These are phyloP conservation scores for Helicocarpus griseus DNA, from an alignment of 2,329 filamentous ascomycete genomes.

Conservation along the genomic window DNA sequence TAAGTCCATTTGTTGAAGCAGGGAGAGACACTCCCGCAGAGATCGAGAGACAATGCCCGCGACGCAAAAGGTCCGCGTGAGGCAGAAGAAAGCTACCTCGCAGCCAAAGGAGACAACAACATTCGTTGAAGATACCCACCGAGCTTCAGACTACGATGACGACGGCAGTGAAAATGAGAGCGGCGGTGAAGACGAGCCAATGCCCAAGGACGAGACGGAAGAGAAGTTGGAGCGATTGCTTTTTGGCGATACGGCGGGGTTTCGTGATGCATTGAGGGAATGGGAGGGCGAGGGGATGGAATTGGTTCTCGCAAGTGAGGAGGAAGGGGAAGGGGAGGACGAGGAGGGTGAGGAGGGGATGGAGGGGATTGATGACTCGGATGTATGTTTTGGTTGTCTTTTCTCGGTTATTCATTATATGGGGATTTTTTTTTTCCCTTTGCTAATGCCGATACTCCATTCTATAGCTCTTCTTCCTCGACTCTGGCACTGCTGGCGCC, in stretches of 20 bases:
- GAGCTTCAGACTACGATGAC: conserved; percentile 14
- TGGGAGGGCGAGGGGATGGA: conserved; percentile 32
- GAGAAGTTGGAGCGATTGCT: conserved; percentile 79
- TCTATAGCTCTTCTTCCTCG: conserved; percentile 65
- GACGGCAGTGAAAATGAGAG: conserved; percentile 21
- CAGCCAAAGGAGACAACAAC: neutral
- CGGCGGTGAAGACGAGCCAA: conserved; percentile 17
- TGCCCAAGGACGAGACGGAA: conserved; percentile 65
- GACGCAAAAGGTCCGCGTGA: neutral
- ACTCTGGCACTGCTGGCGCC: conserved; percentile 48
- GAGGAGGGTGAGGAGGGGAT: conserved; percentile 36
- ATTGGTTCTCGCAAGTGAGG: conserved; percentile 24
- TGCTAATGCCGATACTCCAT: neutral
- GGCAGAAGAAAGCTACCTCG: neutral
- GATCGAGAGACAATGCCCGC: neutral
- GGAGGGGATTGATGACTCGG: conserved; percentile 59
- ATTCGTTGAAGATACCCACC: neutral
- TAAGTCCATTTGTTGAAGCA: no score
- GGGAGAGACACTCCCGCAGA: no score
- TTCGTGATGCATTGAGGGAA: conserved; percentile 63
- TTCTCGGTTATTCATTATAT: neutral
- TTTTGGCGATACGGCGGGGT: conserved; percentile 77
- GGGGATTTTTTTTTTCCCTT: neutral
- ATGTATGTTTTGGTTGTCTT: conserved; percentile 40
- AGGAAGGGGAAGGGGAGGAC: conserved; percentile 21